A percentile compares a stretch with the other conserved stretches of the same genome.
These are phyloP conservation scores for Mrakia hoshinonis DNA, from an alignment of 768 basidiomycete species.

Conservation along the genomic window DNA sequence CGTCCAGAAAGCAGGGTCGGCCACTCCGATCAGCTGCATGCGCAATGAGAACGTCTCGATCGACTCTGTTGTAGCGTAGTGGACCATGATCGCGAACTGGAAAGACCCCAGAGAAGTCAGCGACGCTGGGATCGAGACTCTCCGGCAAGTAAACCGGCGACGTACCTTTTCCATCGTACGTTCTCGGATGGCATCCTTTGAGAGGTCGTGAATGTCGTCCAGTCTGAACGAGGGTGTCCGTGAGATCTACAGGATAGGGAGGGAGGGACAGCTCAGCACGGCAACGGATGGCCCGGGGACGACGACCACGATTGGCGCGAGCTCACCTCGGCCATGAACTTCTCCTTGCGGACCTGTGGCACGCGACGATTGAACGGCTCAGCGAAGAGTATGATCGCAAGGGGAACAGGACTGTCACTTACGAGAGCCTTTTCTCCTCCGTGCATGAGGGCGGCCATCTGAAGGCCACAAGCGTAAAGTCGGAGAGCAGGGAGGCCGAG, in stretches of 20 bases:
- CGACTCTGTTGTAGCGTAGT: conserved; percentile 43
- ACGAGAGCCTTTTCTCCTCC: conserved; percentile 39
- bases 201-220: conserved; percentile 43
- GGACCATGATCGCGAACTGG: conserved; percentile 31
- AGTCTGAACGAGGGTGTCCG: conserved; percentile 43
- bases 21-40: conserved; percentile 42
- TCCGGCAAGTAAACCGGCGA: neutral
- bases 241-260: conserved; percentile 35
- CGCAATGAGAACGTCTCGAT: conserved; percentile 42
- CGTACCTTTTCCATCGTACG: conserved; percentile 43
- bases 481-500: neutral
- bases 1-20: conserved; percentile 44
- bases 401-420: neutral
- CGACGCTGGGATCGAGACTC: too few species aligned
- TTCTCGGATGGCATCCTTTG: conserved; percentile 40
- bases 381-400: too few species aligned
- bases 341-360: conserved; percentile 34
- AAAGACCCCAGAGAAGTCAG: too few species aligned
- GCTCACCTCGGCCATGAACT: conserved; percentile 41
- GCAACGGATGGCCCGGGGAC: neutral
- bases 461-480: neutral
- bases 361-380: too few species aligned
- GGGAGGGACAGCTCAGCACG: too few species aligned
- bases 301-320: neutral
- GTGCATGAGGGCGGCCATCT: conserved; percentile 40